Evolutionary conservation across 305 asterid species (phyloP).

Genomic region (Nicotiana rustica): DNA sequence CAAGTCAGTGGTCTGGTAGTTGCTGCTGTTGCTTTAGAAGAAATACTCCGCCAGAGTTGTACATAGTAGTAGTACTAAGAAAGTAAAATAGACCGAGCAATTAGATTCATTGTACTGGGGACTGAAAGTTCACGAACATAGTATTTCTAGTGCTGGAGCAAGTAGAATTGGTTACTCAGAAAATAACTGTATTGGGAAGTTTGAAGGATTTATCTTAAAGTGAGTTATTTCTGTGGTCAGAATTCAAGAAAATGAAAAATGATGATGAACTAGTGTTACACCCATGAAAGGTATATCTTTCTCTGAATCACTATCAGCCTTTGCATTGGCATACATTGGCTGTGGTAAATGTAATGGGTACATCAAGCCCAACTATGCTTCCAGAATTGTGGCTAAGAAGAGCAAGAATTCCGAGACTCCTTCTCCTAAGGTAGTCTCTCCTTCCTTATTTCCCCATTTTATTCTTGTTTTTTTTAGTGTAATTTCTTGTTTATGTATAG

Average conservation of each 20-base stretch:
- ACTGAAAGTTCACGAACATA: neutral
- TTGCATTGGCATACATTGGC: slow-evolving; percentile 47
- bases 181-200: neutral
- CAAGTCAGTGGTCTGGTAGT: neutral
- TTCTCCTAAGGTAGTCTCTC: slow-evolving; percentile 59
- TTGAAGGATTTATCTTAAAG: neutral
- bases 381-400: slow-evolving; percentile 73
- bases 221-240: slow-evolving; percentile 31
- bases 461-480: neutral
- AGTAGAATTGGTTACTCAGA: neutral
- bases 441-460: neutral
- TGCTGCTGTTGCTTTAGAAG: neutral
- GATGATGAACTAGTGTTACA: slow-evolving; percentile 37
- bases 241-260: slow-evolving; percentile 37
- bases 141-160: neutral
- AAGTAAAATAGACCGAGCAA: neutral
- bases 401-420: slow-evolving; percentile 59
- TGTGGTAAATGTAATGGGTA: slow-evolving; percentile 25
- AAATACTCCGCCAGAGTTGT: neutral
- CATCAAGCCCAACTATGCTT: slow-evolving; percentile 40
- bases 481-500: neutral
- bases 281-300: slow-evolving; percentile 60
- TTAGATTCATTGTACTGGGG: neutral
- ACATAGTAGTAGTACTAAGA: neutral
- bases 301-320: slow-evolving; percentile 45